Base-by-base conservation (phyloP, 2,329 filamentous ascomycete genomes). In the Colletotrichum echinochloae region DNA sequence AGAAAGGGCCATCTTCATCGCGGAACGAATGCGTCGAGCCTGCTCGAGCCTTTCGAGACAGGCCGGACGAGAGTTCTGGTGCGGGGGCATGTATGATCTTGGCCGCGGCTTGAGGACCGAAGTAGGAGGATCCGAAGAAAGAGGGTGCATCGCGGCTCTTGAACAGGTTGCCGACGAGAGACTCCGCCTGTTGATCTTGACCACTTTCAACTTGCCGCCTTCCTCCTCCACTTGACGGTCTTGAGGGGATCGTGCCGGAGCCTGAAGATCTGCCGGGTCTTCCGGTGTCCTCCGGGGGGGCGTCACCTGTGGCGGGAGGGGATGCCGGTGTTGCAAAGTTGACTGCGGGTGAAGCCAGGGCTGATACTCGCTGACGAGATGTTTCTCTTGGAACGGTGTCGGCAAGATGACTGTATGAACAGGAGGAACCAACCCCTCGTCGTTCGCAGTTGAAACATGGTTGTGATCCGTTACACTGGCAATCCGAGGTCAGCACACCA, bases 91-190 rank as follows among this genome's bases (percentile, higher is more conserved):
- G 74, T 51, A 79, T 78, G 66, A 79, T 77, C 16, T 74, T 75
- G 0, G 78, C 78, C 9, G 78, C 78, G 5, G 77, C 76, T 55
- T 79, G 77, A 57, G 76, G 77, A 11, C 78, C 78, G 72, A 79
- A 79, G 67, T 79, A 79, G 1, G 77, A 79, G 55, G 74, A 75
- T 7, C 78, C 77, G 49, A 78, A 77, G 56, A 77, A 79, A 11
- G 77, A 76, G 7, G 77, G 74, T 59, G 78, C 77, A 39, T 76
- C 77, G 39, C 77, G 74, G 11, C 76, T 75, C 62, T 78, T 77
- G 65, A 74, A 77, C 9, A 79, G 73, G 49, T 77, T 76, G 37
- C 77, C 78, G 52, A 79, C 67, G n/a, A 66, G 41, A 9, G 60
- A 62, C n/a, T 66, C 67, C 2, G 64, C 20, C 1, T 56, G 57